Percentiles rank a stretch among this genome's conserved stretches.
Evolutionary conservation across 257 asterid species (phyloP).

Genomic region (Lycium ferocissimum): DNA sequence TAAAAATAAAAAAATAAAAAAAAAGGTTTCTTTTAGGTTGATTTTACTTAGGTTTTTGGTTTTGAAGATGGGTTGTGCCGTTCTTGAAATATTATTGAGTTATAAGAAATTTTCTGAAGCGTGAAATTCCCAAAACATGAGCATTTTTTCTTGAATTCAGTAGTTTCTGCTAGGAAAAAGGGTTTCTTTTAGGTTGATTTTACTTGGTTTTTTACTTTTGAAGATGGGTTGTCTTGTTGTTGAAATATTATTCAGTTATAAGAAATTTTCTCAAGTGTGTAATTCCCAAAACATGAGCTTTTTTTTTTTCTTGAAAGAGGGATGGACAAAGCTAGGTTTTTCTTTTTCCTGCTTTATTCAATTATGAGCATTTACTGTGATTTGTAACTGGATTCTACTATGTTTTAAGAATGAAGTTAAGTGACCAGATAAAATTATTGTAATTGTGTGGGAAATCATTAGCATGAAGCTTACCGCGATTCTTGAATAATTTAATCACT

Average conservation of each 20-base stretch:
- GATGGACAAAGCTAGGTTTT: not conserved
- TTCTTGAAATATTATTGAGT: not conserved
- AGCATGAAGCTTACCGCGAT: not conserved
- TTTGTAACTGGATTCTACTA: not conserved
- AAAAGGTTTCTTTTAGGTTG: not conserved
- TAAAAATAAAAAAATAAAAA: too few relatives aligned
- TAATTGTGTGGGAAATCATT: not conserved
- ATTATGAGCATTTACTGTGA: not conserved
- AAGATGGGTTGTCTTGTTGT: slow-evolving; percentile 5
- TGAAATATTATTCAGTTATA: not conserved
- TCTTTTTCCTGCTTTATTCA: not conserved
- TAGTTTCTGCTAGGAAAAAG: not conserved
- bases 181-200: not conserved
- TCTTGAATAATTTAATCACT: not conserved
- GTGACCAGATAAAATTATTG: not conserved
- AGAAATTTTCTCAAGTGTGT: not conserved
- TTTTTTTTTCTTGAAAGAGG: not conserved
- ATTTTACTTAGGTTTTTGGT: not conserved
- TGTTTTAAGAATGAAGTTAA: not conserved
- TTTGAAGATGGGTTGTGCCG: not conserved
- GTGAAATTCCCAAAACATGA: not conserved
- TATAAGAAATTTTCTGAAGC: not conserved
- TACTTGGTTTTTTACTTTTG: not conserved
- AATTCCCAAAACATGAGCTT: not conserved
- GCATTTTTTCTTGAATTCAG: not conserved